These are phyloP conservation scores for Leccinellum rugosiceps DNA, from an alignment of 768 basidiomycete species.

Conservation along the genomic window DNA sequence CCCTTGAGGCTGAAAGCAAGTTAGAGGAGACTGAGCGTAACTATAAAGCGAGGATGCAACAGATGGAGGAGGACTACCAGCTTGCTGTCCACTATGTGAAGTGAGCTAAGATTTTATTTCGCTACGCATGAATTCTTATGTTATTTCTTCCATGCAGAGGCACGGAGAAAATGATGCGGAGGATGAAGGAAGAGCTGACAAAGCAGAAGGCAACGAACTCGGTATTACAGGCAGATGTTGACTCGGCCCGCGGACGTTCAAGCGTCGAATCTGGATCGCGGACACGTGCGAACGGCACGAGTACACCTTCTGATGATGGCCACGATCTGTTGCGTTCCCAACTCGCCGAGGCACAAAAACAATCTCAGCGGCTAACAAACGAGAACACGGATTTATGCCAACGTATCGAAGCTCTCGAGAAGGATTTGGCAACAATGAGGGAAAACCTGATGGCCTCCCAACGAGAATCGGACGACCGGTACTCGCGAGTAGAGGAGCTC, in stretches of 20 bases:
- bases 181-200: constrained; percentile 92
- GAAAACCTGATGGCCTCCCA: constrained; percentile 70
- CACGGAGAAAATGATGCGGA: constrained; percentile 96
- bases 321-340: constrained; percentile 65
- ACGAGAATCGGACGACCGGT: constrained; percentile 76
- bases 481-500: constrained; percentile 73
- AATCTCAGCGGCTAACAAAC: constrained; percentile 61
- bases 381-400: constrained; percentile 77
- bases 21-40: constrained; percentile 74
- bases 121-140: constrained; percentile 13
- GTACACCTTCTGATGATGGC: constrained; percentile 75
- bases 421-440: constrained; percentile 67
- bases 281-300: constrained; percentile 67
- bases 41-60: constrained; percentile 77
- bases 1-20: constrained; percentile 70
- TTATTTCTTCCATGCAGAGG: constrained; percentile 50
- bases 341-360: constrained; percentile 74
- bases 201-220: constrained; percentile 85
- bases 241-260: constrained; percentile 60
- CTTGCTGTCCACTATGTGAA: constrained; percentile 97
- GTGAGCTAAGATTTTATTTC: constrained; percentile 45
- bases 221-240: constrained; percentile 81
- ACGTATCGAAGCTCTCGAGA: constrained; percentile 71
- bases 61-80: constrained; percentile 94
- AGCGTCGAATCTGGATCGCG: constrained; percentile 48